phyloP scores from a whole-genome alignment of 768 basidiomycete species.

The Sporobolomyces pararoseus region DNA sequence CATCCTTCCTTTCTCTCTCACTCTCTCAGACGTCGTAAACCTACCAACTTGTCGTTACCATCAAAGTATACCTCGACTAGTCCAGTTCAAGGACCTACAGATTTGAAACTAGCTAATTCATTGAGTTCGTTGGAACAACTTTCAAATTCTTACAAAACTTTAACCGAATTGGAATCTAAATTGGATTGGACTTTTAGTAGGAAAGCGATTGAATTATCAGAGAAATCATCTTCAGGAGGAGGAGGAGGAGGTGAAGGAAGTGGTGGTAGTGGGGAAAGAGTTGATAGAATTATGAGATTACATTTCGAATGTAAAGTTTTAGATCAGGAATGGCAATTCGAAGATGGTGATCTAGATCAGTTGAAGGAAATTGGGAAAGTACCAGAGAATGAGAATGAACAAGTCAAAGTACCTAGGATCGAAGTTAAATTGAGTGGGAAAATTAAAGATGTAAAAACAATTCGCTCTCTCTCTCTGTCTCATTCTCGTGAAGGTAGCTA shows the following conservation, averaged over 20 bases:
- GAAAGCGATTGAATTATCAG: slow-evolving; percentile 25
- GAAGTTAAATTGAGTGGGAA: slow-evolving; percentile 24
- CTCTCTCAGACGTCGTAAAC: slow-evolving; percentile 27
- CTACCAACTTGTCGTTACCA: slow-evolving; percentile 33
- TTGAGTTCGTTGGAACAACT: slow-evolving; percentile 21
- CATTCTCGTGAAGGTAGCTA: neutral
- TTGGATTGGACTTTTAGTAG: slow-evolving; percentile 39
- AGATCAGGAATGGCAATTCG: slow-evolving; percentile 38
- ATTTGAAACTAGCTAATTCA: slow-evolving; percentile 12
- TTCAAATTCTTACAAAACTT: slow-evolving; percentile 7
- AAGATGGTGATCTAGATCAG: neutral
- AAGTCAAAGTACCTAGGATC: slow-evolving; percentile 24
- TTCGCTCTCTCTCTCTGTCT: neutral
- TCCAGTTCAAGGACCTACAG: neutral
- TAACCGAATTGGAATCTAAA: slow-evolving; percentile 29
- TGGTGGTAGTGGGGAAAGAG: neutral
- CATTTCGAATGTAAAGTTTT: slow-evolving; percentile 8
- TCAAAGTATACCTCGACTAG: neutral
- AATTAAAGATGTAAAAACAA: slow-evolving; percentile 62
- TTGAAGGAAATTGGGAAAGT: neutral
- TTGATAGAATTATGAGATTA: slow-evolving; percentile 28
- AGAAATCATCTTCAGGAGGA: neutral
- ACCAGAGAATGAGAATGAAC: neutral
- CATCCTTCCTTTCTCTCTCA: neutral
- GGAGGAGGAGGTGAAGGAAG: neutral